Evolutionary conservation across 441 rosid genomes (phyloP).

Genomic region (Euphorbia celastroides): DNA sequence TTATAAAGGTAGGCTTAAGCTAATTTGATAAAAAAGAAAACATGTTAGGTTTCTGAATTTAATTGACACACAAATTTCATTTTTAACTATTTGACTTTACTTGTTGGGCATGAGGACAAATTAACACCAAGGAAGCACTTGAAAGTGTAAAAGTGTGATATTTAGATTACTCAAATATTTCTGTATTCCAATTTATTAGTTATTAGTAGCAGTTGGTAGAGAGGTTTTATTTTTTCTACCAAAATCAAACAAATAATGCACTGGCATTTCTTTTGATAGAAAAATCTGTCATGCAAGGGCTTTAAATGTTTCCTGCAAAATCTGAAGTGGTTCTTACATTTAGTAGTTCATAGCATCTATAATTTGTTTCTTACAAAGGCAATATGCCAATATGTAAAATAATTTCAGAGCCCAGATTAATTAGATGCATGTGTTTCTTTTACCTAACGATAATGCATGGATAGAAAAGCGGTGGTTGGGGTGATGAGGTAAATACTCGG

Average conservation of each 20-base stretch:
- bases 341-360: background rate
- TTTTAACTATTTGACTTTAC: background rate
- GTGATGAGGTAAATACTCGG: background rate
- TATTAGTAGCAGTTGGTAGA: background rate
- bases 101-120: background rate
- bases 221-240: background rate
- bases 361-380: background rate
- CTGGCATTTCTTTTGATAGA: background rate
- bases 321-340: slow-evolving; percentile 4
- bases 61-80: background rate
- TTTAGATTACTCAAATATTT: background rate
- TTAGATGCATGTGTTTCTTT: background rate
- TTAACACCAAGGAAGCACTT: background rate
- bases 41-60: background rate
- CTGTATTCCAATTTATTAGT: background rate
- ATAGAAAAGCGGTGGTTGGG: background rate
- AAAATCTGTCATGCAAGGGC: background rate
- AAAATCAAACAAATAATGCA: background rate
- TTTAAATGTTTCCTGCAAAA: background rate
- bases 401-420: background rate
- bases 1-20: background rate
- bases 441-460: slow-evolving; percentile 8
- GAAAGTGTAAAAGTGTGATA: background rate
- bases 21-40: background rate
- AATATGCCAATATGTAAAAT: no score